Conservation (phyloP, 495 filamentous ascomycete genomes). For the Hypoxylon fuscum region DNA sequence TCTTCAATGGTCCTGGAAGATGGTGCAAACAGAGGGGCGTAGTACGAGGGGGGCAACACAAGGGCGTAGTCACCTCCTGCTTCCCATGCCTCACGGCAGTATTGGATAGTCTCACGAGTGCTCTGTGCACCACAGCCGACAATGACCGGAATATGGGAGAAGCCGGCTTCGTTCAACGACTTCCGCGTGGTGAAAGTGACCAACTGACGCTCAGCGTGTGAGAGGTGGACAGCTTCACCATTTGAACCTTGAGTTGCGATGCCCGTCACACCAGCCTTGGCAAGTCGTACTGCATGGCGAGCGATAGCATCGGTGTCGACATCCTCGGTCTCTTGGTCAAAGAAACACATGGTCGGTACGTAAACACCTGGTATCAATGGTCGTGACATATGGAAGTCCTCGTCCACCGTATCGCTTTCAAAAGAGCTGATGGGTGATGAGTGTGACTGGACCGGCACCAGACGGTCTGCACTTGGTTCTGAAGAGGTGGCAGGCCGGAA, state of each 20-base stretch:
- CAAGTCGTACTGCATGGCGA: slow-evolving; percentile 84
- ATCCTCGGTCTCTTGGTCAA: slow-evolving; percentile 79
- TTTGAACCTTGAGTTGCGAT: slow-evolving; percentile 90
- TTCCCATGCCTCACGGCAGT: slow-evolving; percentile 78
- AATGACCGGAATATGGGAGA: slow-evolving; percentile 78
- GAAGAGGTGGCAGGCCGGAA: slow-evolving; percentile 49
- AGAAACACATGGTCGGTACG: slow-evolving; percentile 88
- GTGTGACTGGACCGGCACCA: slow-evolving; percentile 43
- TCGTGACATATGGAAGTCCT: slow-evolving; percentile 57
- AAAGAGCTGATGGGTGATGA: slow-evolving; percentile 54
- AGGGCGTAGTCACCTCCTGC: slow-evolving; percentile 89
- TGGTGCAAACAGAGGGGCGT: slow-evolving; percentile 67
- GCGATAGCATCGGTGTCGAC: slow-evolving; percentile 74
- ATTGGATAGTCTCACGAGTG: slow-evolving; percentile 82
- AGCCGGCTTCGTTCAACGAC: slow-evolving; percentile 76
- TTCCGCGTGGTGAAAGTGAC: slow-evolving; percentile 83
- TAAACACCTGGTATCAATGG: slow-evolving; percentile 83
- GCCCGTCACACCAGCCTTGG: slow-evolving; percentile 78
- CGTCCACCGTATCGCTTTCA: slow-evolving; percentile 52
- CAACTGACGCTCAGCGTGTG: slow-evolving; percentile 73
- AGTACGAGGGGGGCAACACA: slow-evolving; percentile 89
- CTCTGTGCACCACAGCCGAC: slow-evolving; percentile 88
- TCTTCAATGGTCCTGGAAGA: slow-evolving; percentile 74
- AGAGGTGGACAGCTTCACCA: slow-evolving; percentile 87
- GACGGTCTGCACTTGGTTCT: slow-evolving; percentile 43